phyloP scores from a whole-genome alignment of 2,329 filamentous ascomycete species.

The Botrytis galanthina region DNA sequence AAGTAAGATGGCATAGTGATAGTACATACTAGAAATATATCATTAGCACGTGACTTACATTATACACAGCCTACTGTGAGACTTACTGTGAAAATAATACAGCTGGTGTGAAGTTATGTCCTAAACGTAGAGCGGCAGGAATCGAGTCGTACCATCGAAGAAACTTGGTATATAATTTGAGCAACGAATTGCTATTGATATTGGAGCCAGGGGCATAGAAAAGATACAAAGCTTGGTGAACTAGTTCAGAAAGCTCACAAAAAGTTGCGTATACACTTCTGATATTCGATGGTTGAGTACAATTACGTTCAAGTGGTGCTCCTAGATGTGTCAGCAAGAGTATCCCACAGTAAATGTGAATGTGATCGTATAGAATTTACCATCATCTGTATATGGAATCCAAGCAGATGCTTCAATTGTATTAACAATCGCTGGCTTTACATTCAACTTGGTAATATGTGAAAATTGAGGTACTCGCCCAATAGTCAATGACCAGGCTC shows the following conservation, averaged over 20 bases:
- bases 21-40: constrained; percentile 58
- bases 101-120: constrained; percentile 69
- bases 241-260: constrained; percentile 69
- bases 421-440: constrained; percentile 59
- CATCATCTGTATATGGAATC: constrained; percentile 39
- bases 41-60: not conserved
- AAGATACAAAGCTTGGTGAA: constrained; percentile 58
- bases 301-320: constrained; percentile 53
- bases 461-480: constrained; percentile 61
- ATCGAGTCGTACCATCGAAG: constrained; percentile 69
- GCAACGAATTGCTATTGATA: constrained; percentile 61
- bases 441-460: constrained; percentile 53
- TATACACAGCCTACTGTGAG: no score
- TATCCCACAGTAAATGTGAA: not conserved
- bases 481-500: constrained; percentile 64
- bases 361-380: constrained; percentile 20
- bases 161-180: constrained; percentile 66
- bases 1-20: constrained; percentile 68
- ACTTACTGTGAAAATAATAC: constrained; percentile 73
- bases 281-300: constrained; percentile 65
- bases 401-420: constrained; percentile 59
- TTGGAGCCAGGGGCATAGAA: constrained; percentile 68
- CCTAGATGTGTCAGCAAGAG: constrained; percentile 24
- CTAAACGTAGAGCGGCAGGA: constrained; percentile 61
- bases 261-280: constrained; percentile 67